These are phyloP conservation scores for Hyaloscypha finlandica DNA, from an alignment of 495 filamentous ascomycete species.

Conservation along the genomic window DNA sequence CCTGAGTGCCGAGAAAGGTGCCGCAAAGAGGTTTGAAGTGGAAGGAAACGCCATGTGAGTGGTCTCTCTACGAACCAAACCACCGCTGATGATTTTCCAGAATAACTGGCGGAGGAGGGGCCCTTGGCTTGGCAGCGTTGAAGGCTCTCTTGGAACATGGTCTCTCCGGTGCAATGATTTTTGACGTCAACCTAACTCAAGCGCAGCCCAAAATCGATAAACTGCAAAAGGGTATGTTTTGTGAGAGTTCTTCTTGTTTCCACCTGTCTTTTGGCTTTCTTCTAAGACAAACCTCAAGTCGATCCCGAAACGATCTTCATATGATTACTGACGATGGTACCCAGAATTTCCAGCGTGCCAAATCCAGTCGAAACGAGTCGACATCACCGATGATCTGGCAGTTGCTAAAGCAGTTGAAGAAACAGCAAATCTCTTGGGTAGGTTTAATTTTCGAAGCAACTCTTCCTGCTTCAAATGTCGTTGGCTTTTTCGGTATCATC, in stretches of 20 bases:
- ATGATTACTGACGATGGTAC: not conserved
- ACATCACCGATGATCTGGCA: constrained; percentile 59
- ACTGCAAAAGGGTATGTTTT: constrained; percentile 34
- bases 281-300: not conserved
- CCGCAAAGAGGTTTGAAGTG: constrained; percentile 59
- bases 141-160: constrained; percentile 75
- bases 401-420: constrained; percentile 48
- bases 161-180: constrained; percentile 57
- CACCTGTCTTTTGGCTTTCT: too few species aligned
- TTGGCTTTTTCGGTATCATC: not conserved
- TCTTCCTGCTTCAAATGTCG: not conserved
- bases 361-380: constrained; percentile 50
- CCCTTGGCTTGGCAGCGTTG: constrained; percentile 59
- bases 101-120: constrained; percentile 71
- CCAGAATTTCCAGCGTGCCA: constrained; percentile 54
- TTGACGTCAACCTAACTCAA: constrained; percentile 57
- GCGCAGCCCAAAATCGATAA: constrained; percentile 41
- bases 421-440: constrained; percentile 37
- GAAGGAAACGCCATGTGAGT: constrained; percentile 59
- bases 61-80: not conserved
- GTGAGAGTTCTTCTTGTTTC: not conserved
- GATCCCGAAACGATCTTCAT: not conserved
- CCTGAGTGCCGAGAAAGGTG: constrained; percentile 47
- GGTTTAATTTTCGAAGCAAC: not conserved
- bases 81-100: constrained; percentile 7